Conservation (phyloP, 2,329 filamentous ascomycete genomes). For the Plectosphaerella sp. region DNA sequence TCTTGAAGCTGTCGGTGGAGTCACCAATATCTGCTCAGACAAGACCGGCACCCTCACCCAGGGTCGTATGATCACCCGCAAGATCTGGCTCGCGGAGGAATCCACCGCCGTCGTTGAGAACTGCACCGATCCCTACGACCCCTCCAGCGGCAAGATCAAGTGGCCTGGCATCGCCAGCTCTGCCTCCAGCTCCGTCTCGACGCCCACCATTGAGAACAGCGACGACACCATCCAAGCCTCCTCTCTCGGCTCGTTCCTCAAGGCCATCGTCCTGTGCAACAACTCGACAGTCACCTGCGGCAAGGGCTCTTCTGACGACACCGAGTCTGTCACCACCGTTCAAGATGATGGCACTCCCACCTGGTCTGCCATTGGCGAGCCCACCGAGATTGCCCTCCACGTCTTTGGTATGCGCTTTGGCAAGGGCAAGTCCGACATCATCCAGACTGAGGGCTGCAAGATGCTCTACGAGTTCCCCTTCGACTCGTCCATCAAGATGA, state of each 20-base stretch:
- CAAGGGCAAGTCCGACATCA: slow-evolving; percentile 37
- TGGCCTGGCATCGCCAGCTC: slow-evolving; percentile 37
- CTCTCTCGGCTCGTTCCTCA: slow-evolving; percentile 42
- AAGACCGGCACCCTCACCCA: slow-evolving; percentile 66
- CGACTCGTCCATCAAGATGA: slow-evolving; percentile 69
- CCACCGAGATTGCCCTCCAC: slow-evolving; percentile 70
- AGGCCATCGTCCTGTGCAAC: slow-evolving; percentile 59
- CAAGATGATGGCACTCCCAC: slow-evolving; percentile 27
- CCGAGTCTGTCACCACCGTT: slow-evolving; percentile 41
- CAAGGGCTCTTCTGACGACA: slow-evolving; percentile 33
- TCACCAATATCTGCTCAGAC: slow-evolving; percentile 67
- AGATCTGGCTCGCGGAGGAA: slow-evolving; percentile 55
- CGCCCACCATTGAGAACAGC: slow-evolving; percentile 17
- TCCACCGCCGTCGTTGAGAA: slow-evolving; percentile 48
- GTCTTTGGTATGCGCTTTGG: slow-evolving; percentile 68
- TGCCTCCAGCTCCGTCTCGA: slow-evolving; percentile 16
- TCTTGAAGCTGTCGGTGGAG: slow-evolving; percentile 62
- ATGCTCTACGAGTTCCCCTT: slow-evolving; percentile 66
- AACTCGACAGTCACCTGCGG: slow-evolving; percentile 45
- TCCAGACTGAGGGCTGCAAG: slow-evolving; percentile 31
- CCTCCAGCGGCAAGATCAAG: slow-evolving; percentile 47
- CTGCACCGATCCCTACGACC: slow-evolving; percentile 57
- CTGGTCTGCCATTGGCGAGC: slow-evolving; percentile 61
- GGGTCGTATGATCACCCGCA: slow-evolving; percentile 62
- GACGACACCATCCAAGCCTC: slow-evolving; percentile 20